Percentiles rank a stretch among this genome's conserved stretches.
Evolutionary conservation across 768 basidiomycete species (phyloP).

Genomic region (Pholiota conissans): DNA sequence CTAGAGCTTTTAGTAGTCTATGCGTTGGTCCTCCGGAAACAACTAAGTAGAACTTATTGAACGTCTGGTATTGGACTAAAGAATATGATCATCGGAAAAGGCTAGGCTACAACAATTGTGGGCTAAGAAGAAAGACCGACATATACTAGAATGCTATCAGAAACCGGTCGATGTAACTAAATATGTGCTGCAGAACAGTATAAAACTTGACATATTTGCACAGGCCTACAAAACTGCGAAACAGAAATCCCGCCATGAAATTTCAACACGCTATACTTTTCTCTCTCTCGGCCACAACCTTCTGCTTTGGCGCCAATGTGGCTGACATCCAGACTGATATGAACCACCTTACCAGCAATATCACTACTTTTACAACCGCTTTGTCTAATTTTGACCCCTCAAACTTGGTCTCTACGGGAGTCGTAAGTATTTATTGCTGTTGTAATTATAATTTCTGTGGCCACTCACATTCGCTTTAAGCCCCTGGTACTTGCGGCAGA

Average conservation of each 20-base stretch:
- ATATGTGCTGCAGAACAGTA: too few relatives aligned
- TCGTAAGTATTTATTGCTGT: not conserved
- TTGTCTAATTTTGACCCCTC: not conserved
- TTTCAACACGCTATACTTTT: not conserved
- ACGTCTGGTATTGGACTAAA: too few relatives aligned
- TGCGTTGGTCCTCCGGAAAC: too few relatives aligned
- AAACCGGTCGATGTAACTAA: too few relatives aligned
- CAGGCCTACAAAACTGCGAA: not conserved
- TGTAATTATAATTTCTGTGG: not conserved
- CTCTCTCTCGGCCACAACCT: not conserved
- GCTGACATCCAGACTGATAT: not conserved
- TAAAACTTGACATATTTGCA: too few relatives aligned
- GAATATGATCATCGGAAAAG: too few relatives aligned
- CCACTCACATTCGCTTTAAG: not conserved
- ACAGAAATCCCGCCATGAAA: not conserved
- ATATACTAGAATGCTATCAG: too few relatives aligned
- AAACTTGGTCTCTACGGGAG: not conserved
- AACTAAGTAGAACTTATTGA: too few relatives aligned
- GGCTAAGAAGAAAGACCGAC: too few relatives aligned
- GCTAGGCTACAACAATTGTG: too few relatives aligned
- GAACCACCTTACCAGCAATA: not conserved
- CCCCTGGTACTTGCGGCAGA: not conserved
- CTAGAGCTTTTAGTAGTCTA: too few relatives aligned
- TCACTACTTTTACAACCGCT: not conserved
- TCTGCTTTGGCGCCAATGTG: not conserved